A percentile compares a stretch with the other conserved stretches of the same genome.
These are phyloP conservation scores for Aciculoconidium aculeatum DNA, from an alignment of 805 yeast genomes.

Conservation along the genomic window DNA sequence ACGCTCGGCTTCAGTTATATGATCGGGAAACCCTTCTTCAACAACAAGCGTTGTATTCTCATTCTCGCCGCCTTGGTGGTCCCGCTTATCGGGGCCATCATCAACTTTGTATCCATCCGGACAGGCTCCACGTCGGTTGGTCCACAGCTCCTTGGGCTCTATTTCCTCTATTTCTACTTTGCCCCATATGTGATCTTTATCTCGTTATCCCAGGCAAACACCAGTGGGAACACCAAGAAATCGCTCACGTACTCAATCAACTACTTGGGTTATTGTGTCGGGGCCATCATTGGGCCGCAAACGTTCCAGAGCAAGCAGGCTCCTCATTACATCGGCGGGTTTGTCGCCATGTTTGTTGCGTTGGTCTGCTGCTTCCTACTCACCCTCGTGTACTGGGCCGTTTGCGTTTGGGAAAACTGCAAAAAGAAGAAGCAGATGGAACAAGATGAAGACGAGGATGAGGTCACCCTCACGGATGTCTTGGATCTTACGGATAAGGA, in stretches of 20 bases:
- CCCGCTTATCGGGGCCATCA: constrained; percentile 20
- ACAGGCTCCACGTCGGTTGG: constrained; percentile 10
- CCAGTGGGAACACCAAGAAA: constrained; percentile 26
- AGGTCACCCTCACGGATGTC: constrained; percentile 6
- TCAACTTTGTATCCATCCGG: constrained; percentile 6
- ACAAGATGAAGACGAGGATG: constrained; percentile 4
- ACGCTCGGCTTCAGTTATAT: constrained; percentile 6
- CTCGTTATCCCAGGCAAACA: constrained; percentile 23
- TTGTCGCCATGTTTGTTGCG: constrained; percentile 15
- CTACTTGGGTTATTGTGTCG: constrained; percentile 26
- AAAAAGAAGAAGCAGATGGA: constrained; percentile 8
- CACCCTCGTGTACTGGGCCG: constrained; percentile 12
- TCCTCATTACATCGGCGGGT: constrained; percentile 14
- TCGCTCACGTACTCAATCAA: constrained; percentile 28
- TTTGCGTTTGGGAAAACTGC: constrained; percentile 11
- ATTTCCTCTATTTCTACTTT: constrained; percentile 29
- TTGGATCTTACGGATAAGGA: constrained; percentile 17
- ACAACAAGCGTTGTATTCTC: constrained; percentile 5
- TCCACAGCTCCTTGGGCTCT: constrained; percentile 19
- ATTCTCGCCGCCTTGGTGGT: constrained; percentile 8
- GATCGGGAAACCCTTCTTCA: constrained; percentile 3
- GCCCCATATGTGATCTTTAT: constrained; percentile 23
- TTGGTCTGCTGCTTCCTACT: constrained; percentile 13
- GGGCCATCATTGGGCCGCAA: constrained; percentile 20
- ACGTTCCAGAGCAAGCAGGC: constrained; percentile 10